Evolutionary conservation across 148 eudicot genomes (phyloP), one percentile per base, ranked within the genome.

Genomic region (Tetragonia tetragonoides): DNA sequence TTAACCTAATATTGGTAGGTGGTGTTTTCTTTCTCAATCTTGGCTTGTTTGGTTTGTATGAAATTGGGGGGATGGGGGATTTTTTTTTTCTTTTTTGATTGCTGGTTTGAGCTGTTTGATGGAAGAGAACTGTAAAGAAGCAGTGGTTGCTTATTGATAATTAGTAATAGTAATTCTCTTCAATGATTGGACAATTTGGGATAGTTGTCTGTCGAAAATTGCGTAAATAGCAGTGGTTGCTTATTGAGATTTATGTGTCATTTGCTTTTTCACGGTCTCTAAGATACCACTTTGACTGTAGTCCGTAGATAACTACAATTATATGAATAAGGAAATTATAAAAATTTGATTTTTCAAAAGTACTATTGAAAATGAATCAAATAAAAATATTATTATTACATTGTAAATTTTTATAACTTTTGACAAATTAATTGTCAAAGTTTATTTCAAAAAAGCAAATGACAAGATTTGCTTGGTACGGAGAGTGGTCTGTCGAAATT

Each of bases 101-200:
- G 44, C 21, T 66, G 77, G 66, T 65, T 61, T 82, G 70, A 68
- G 69, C 40, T 69, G 65, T 41, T 78, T 81, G 81, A 41, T 77
- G 67, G 78, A 72, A 77, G 80, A 73, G 72, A 80, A 39, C 53
- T 77, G 84, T 77, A 75, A 73, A 73, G 40, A 47, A 72, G 39
- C 7, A 53, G 42, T 39, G 21, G 12, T 38, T 65, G n/a, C 57
- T 74, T 76, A 7, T 37, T 70, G 60, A 23, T 38, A 21, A 47
- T 54, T 59, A 42, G 23, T 14, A 17, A 60, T 59, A 42, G 23
- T 14, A 17, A 60, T 60, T 60, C 64, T 28, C 28, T 60, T 60
- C 64, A 60, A 18, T 60, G 64, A 60, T 60, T 24, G 63, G 28
- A 60, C 6, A 14, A 4, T 56, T 28, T 28, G 34, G 34, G 60